Evolutionary conservation across 495 filamentous ascomycete species (phyloP), one percentile per base, ranked within the genome.

Genomic region (Hypomontagnella monticulosa): DNA sequence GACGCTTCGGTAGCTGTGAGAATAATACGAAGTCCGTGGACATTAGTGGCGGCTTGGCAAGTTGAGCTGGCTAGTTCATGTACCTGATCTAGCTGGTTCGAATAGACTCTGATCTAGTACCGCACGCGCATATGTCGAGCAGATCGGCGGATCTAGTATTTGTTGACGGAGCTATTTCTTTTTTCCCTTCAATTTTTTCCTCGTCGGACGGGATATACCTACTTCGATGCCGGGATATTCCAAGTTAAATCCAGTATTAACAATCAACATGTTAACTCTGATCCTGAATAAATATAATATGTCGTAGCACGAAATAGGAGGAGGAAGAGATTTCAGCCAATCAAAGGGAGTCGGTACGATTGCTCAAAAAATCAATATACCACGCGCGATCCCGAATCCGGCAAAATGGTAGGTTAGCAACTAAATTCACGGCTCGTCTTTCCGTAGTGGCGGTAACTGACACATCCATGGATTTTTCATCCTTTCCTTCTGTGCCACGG

Each of bases 21-120:
- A 18, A 61, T 56, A 69, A 69, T 64, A 69, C 66, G 66, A 66
- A 57, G 60, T 67, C 42, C 4, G 47, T 38, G 30, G 54, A 34
- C 50, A 60, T 60, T 68, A 63, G 65, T 55, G 65, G 54, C 49
- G 38, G 56, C 65, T 68, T 68, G 65, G 65, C 65, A 33, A 43
- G 33, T 37, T 27, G 23, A 27, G 6, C 23, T 27, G 23, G 23
- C 23, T 6, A 27, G 23, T 6, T n/a, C n/a, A n/a, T n/a, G 8
- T 55, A 23, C 9, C 20, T 36, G 32, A n/a, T 27, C 2, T 37
- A 51, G 49, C n/a, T 55, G 62, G 14, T 46, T 66, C 56, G 36
- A 56, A 61, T 52, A 67, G 52, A 63, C 53, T 67, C 41, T 58
- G 41, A 57, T 52, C 52, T 58, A 52, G 40, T 38, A 64, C 37